Evolutionary conservation across 2,329 filamentous ascomycete genomes (phyloP).

Genomic region (Talaromyces rugulosus): DNA sequence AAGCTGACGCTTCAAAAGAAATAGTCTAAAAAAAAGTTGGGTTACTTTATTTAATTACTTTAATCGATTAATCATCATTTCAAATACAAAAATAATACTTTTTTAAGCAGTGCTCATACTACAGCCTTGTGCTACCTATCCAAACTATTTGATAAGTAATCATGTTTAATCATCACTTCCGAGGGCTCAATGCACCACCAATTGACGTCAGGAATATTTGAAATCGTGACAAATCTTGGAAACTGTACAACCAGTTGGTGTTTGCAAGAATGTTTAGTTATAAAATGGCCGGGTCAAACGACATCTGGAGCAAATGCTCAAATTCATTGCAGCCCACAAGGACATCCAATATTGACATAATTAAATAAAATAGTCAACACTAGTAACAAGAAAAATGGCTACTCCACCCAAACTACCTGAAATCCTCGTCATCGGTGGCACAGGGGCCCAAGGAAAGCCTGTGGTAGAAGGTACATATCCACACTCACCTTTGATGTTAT

Average conservation of each 20-base stretch:
- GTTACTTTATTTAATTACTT: not conserved
- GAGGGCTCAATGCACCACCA: not conserved
- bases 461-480: conserved; percentile 35
- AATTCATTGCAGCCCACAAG: no score
- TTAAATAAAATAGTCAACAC: not conserved
- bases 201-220: not conserved
- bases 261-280: not conserved
- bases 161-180: not conserved
- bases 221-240: not conserved
- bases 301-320: no score
- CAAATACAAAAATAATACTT: not conserved
- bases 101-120: not conserved
- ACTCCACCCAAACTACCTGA: not conserved
- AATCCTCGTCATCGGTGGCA: conserved; percentile 44
- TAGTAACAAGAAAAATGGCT: not conserved
- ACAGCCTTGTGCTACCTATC: not conserved
- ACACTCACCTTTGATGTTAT: not conserved
- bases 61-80: not conserved
- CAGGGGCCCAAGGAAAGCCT: conserved; percentile 50
- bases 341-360: not conserved
- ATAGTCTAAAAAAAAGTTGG: not conserved
- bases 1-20: not conserved
- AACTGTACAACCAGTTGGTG: not conserved
- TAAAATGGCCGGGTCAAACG: not conserved
- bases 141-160: not conserved